Percentiles rank a stretch among this genome's conserved stretches.
These are phyloP conservation scores for Aspergillus baeticus DNA, from an alignment of 495 filamentous ascomycete species.

Conservation along the genomic window DNA sequence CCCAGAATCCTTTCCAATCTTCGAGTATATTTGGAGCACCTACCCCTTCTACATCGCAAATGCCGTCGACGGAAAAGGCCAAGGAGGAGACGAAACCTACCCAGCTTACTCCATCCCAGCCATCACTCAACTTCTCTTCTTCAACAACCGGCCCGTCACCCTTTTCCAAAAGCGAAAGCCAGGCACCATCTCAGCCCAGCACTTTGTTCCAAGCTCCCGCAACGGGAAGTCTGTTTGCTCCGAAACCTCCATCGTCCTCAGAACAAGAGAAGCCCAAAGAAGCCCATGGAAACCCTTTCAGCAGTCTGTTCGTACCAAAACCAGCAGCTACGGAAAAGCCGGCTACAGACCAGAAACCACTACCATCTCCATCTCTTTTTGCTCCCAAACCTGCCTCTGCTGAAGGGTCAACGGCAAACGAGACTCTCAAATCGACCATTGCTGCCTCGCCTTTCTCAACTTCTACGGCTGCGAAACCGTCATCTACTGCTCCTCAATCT, in stretches of 20 bases:
- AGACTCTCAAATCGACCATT: slow-evolving; percentile 6
- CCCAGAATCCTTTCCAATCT: slow-evolving; percentile 26
- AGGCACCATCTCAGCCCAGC: slow-evolving; percentile 11
- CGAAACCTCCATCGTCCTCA: slow-evolving; percentile 20
- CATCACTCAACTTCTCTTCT: slow-evolving; percentile 15
- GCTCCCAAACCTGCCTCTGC: slow-evolving; percentile 15
- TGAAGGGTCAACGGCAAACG: slow-evolving; percentile 16
- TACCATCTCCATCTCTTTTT: slow-evolving; percentile 16
- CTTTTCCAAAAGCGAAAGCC: slow-evolving; percentile 19
- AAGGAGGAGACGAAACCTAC: slow-evolving; percentile 17
- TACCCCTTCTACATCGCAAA: slow-evolving; percentile 10
- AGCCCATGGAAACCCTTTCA: slow-evolving; percentile 19
- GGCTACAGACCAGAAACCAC: slow-evolving; percentile 15
- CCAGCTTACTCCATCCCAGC: slow-evolving; percentile 7
- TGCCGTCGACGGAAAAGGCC: slow-evolving; percentile 12
- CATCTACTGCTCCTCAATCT: slow-evolving; percentile 12
- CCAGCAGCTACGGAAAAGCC: slow-evolving; percentile 13
- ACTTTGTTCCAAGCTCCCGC: slow-evolving; percentile 21
- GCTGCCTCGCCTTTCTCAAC: slow-evolving; percentile 3
- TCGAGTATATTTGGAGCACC: slow-evolving; percentile 19
- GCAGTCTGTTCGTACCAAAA: slow-evolving; percentile 32
- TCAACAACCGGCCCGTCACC: slow-evolving; percentile 13
- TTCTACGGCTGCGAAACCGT: background rate
- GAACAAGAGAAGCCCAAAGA: slow-evolving; percentile 21
- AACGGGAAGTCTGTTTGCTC: slow-evolving; percentile 22